Conservation (phyloP, 2,329 filamentous ascomycete genomes). For the Phialocephala subalpina region DNA sequence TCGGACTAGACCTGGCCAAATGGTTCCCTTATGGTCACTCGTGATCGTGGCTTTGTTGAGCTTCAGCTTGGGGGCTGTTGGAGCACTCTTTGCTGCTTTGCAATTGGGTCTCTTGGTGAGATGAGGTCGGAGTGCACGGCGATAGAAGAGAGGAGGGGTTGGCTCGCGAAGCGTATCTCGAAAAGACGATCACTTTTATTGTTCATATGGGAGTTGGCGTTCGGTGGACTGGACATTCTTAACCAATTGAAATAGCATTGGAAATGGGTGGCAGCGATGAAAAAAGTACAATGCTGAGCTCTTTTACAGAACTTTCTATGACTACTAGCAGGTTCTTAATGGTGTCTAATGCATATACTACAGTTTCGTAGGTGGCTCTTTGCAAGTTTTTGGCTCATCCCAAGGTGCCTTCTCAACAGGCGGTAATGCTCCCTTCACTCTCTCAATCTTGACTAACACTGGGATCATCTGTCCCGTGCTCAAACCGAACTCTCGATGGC, state of each 20-base stretch:
- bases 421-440: slow-evolving; percentile 36
- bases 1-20: neutral
- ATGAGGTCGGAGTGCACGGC: neutral
- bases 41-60: slow-evolving; percentile 10
- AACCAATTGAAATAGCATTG: neutral
- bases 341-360: neutral
- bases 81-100: neutral
- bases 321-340: no score
- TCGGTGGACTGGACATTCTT: neutral
- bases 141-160: no score
- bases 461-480: slow-evolving; percentile 75
- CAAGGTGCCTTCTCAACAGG: slow-evolving; percentile 37
- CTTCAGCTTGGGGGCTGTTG: slow-evolving; percentile 9
- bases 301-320: neutral
- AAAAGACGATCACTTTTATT: neutral
- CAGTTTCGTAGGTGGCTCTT: slow-evolving; percentile 46
- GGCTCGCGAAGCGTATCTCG: neutral
- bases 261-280: neutral
- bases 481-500: slow-evolving; percentile 67
- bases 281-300: neutral
- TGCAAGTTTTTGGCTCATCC: slow-evolving; percentile 53
- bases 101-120: slow-evolving; percentile 10
- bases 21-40: slow-evolving; percentile 4
- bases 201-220: neutral
- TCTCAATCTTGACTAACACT: slow-evolving; percentile 68